Evolutionary conservation across 768 basidiomycete genomes (phyloP), one percentile per base, ranked within the genome.

Genomic region (Phaeotremella fagi): DNA sequence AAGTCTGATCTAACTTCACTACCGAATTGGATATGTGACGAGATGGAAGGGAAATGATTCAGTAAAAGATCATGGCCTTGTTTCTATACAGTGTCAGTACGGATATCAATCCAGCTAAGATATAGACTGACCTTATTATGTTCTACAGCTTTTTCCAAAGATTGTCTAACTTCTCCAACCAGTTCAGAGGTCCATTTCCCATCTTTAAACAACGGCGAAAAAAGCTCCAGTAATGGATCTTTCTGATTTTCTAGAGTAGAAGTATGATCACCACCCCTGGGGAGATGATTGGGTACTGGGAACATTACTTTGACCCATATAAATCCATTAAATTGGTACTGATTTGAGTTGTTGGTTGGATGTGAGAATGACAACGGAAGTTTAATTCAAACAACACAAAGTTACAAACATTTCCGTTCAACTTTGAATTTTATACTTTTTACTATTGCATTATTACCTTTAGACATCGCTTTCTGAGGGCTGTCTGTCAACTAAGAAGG

Each of bases 11-110:
- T 75, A 71, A 88, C 80, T 15, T 76, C 73, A 53, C 84, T 80
- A 59, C 90, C 84, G 44, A 86, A 82, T 60, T 85, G 83, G 61
- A 94, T 83, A 63, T 78, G 80, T 63, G 78, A 76, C 83, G 90
- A 73, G n/a, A 66, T 56, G 15, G 60, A 36, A 18, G 38, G 55
- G n/a, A 52, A 62, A 26, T 59, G 51, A 7, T 45, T 11, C 33
- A 62, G 58, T 41, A 60, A 54, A 50, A 62, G 47, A 44, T 50
- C 42, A 59, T 61, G 68, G 50, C 42, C 43, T 64, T 18, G 63
- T 25, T 45, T 24, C 57, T 59, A 25, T 23, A 26, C 36, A 2
- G 18, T 18, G n/a, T n/a, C n/a, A n/a, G n/a, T n/a, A n/a, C n/a
- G n/a, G n/a, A n/a, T n/a, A n/a, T n/a, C n/a, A n/a, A n/a, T 28